These are phyloP conservation scores for Microdochium nivale DNA, from an alignment of 2,329 filamentous ascomycete species.

Conservation along the genomic window DNA sequence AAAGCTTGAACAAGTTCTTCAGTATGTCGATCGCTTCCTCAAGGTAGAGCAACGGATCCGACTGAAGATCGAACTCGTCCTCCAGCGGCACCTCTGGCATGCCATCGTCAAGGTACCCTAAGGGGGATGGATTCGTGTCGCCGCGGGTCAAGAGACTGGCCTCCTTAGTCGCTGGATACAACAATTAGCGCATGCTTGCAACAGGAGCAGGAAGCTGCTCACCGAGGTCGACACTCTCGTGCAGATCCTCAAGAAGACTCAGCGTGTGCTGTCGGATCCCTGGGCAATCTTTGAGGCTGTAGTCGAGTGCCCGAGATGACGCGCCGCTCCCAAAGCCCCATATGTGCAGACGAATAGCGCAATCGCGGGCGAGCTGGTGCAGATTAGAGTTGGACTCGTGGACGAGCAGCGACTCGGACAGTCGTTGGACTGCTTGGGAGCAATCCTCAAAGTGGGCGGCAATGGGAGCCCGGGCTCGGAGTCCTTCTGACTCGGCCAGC, in stretches of 20 bases:
- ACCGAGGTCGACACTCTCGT: slow-evolving; percentile 3
- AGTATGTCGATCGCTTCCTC: slow-evolving; percentile 5
- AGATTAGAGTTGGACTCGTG: slow-evolving; percentile 2
- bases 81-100: background rate
- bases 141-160: background rate
- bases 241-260: slow-evolving; percentile 5
- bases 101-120: background rate
- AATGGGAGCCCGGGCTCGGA: slow-evolving; percentile 7
- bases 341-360: slow-evolving; percentile 4
- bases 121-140: background rate
- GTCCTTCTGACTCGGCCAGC: background rate
- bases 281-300: slow-evolving; percentile 5
- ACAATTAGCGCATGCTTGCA: background rate
- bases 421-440: slow-evolving; percentile 2
- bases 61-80: slow-evolving; percentile 2
- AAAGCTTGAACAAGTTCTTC: slow-evolving; percentile 2
- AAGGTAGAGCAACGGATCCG: slow-evolving; percentile 1
- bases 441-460: slow-evolving; percentile 10
- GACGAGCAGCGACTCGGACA: slow-evolving; percentile 3
- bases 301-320: slow-evolving; percentile 6
- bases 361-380: slow-evolving; percentile 1
- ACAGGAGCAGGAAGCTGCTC: background rate
- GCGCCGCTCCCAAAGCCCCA: slow-evolving; percentile 11
- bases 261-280: slow-evolving; percentile 1
- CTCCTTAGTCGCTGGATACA: background rate